Conservation (phyloP, 2,329 filamentous ascomycete genomes). For the Paracorniculantispora psalliotae region DNA sequence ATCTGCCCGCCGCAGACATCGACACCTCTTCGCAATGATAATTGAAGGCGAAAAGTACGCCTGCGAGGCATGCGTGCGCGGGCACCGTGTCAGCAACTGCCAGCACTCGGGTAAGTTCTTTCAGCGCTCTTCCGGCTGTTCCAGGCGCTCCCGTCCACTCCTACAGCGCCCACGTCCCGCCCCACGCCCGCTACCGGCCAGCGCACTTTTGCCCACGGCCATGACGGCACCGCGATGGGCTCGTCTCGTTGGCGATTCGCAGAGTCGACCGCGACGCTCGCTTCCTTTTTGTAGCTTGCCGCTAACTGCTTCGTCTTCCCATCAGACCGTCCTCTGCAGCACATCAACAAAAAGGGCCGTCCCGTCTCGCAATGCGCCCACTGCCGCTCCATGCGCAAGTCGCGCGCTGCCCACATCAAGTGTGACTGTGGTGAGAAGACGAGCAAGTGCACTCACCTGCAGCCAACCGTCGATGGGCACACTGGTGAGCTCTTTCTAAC, state of each 20-base stretch:
- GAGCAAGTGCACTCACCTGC: constrained; percentile 61
- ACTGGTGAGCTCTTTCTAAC: constrained; percentile 43
- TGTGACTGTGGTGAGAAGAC: constrained; percentile 96
- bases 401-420: constrained; percentile 87
- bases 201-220: background rate
- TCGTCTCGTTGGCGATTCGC: background rate
- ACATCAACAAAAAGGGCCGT: constrained; percentile 96
- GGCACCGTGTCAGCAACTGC: constrained; percentile 98
- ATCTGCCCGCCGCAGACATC: constrained; percentile 14
- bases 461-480: constrained; percentile 53
- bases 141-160: background rate
- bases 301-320: background rate
- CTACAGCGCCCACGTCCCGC: background rate
- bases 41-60: constrained; percentile 96
- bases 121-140: constrained; percentile 14
- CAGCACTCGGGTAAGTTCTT: constrained; percentile 78
- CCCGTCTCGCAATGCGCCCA: constrained; percentile 97
- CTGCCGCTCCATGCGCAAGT: constrained; percentile 94
- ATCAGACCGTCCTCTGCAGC: constrained; percentile 80
- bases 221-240: background rate
- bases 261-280: background rate
- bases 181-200: constrained; percentile 1
- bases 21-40: constrained; percentile 52
- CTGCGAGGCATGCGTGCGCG: constrained; percentile 96
- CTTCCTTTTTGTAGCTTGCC: background rate